Evolutionary conservation across 2,329 filamentous ascomycete species (phyloP), one percentile per base, ranked within the genome.

Genomic region (Diaporthe batatas): DNA sequence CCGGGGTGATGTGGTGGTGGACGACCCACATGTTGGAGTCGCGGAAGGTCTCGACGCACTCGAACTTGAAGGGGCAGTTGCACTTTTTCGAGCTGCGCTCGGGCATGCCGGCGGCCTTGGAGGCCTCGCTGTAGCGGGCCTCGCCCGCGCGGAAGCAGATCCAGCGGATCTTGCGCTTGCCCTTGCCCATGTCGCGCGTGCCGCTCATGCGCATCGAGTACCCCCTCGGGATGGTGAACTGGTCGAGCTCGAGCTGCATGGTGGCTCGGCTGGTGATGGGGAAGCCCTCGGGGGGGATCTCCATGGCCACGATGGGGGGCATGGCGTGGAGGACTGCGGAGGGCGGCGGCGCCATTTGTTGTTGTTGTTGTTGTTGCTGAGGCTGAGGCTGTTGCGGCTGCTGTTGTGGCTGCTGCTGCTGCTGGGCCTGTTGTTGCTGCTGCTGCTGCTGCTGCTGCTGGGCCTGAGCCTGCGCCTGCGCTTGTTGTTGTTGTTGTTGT

Each of bases 161-260:
- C 80, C 81, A 81, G 51, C 81, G 80, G 69, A 82, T 81, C 74
- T 82, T 82, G 74, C 79, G 79, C 64, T 80, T 81, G 3, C 73
- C 73, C 73, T 74, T 74, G 75, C 80, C 81, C 65, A 80, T 79
- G 42, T 80, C 80, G 18, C 81, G 81, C 47, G 80, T 81, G 58
- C 81, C 81, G 68, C 80, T 81, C 77, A 82, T 82, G 75, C 81
- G 81, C 81, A 82, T 81, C 76, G 79, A 81, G 76, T 82, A 82
- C 47, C 81, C 81, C 53, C 80, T 80, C 12, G 80, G 80, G 25
- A 82, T 78, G 29, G 81, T 82, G 78, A 77, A 82, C 59, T 75
- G 69, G 76, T 82, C 81, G 1, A 82, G 80, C 77, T 81, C 80
- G 34, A 81, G 79, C 73, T 82, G 81, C 77, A 82, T 81, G 54